A percentile compares a stretch with the other conserved stretches of the same genome.
phyloP scores from a whole-genome alignment of 75 land plant genomes.

The Picea sitchensis region DNA sequence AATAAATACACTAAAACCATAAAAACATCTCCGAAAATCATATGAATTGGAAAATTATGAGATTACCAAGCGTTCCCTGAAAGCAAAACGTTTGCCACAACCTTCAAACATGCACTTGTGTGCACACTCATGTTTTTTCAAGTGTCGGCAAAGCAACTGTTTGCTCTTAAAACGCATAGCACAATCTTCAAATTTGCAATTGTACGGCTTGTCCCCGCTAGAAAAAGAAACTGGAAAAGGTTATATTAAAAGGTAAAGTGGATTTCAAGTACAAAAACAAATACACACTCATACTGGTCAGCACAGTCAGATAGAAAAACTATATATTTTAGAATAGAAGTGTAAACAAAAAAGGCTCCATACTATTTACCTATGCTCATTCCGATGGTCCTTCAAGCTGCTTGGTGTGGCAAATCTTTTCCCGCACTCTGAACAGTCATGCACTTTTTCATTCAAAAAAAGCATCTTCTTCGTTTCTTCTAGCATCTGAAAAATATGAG shows the following conservation, averaged over 20 bases:
- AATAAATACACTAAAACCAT: background rate
- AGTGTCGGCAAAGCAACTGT: conserved; percentile 28
- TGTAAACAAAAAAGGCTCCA: background rate
- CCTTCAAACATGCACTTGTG: conserved; percentile 33
- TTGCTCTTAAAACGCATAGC: conserved; percentile 20
- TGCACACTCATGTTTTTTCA: conserved; percentile 33
- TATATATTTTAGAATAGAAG: background rate
- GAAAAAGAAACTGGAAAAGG: conserved; percentile 1
- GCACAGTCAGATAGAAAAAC: background rate
- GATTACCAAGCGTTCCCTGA: conserved; percentile 31
- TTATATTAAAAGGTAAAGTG: background rate
- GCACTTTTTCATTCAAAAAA: conserved; percentile 23
- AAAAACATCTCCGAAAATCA: background rate
- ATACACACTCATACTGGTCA: background rate
- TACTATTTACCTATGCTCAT: conserved; percentile 25
- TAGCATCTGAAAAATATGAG: conserved; percentile 20
- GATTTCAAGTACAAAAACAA: background rate
- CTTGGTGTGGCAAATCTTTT: conserved; percentile 28
- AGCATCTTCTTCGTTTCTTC: conserved; percentile 37
- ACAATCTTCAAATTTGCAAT: conserved; percentile 33
- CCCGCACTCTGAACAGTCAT: conserved; percentile 20
- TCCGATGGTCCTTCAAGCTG: conserved; percentile 25
- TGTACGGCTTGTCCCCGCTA: conserved; percentile 34
- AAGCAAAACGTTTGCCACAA: conserved; percentile 33
- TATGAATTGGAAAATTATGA: background rate